Evolutionary conservation across 2,329 filamentous ascomycete species (phyloP).

Genomic region (Hypoxylon sp.): DNA sequence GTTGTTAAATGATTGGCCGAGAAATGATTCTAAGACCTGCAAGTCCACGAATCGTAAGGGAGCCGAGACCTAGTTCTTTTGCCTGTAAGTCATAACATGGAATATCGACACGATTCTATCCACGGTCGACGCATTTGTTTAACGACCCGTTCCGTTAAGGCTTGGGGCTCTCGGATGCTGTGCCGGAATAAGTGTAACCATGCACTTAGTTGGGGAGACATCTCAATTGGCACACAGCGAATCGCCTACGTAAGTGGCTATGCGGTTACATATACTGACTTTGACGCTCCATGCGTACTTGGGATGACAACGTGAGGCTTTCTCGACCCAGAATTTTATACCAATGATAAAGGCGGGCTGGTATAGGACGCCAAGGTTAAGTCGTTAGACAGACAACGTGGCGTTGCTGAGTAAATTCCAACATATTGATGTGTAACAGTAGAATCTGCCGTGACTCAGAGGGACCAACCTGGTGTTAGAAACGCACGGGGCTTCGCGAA

Average conservation of each 20-base stretch:
- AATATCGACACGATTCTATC: constrained; percentile 20
- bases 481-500: constrained; percentile 15
- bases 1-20: constrained; percentile 52
- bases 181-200: constrained; percentile 31
- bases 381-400: constrained; percentile 29
- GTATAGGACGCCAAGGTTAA: constrained; percentile 11
- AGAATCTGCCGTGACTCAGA: constrained; percentile 4
- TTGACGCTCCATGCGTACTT: constrained; percentile 14
- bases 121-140: constrained; percentile 34
- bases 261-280: constrained; percentile 11
- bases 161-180: constrained; percentile 34
- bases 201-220: constrained; percentile 12
- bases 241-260: constrained; percentile 11
- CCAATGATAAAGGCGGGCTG: constrained; percentile 19
- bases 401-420: constrained; percentile 20
- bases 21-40: constrained; percentile 41
- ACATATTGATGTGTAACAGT: constrained; percentile 14
- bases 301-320: constrained; percentile 15
- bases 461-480: constrained; percentile 13
- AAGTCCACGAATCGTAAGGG: constrained; percentile 31
- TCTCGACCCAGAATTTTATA: constrained; percentile 10
- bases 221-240: constrained; percentile 16
- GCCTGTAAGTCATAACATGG: constrained; percentile 26
- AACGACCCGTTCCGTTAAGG: constrained; percentile 42
- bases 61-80: constrained; percentile 36